These are phyloP conservation scores for Komagataella pastoris DNA, from an alignment of 805 yeast genomes.

Conservation along the genomic window DNA sequence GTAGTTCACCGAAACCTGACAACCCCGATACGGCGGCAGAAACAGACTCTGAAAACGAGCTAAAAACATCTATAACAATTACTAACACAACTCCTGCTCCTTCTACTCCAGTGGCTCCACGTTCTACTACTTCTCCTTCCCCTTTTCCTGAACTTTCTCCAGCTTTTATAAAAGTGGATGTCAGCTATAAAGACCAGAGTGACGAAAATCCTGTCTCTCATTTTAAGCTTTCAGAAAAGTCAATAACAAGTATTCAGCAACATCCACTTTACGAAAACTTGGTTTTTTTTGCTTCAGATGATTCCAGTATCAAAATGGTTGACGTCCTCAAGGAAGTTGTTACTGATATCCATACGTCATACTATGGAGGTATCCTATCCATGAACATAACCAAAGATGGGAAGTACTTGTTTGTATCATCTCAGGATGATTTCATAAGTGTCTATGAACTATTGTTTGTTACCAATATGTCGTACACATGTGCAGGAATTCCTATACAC, in stretches of 20 bases:
- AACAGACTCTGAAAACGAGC: neutral
- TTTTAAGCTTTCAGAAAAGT: constrained; percentile 44
- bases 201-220: constrained; percentile 37
- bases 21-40: neutral
- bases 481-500: constrained; percentile 1
- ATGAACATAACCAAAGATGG: constrained; percentile 34
- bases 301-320: constrained; percentile 48
- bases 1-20: neutral
- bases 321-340: constrained; percentile 30
- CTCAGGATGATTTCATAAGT: constrained; percentile 37
- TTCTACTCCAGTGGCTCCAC: neutral
- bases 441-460: constrained; percentile 22
- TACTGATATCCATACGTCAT: constrained; percentile 45
- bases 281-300: constrained; percentile 44
- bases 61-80: neutral
- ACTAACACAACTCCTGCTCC: neutral
- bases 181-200: neutral
- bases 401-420: constrained; percentile 34
- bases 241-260: constrained; percentile 34
- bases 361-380: constrained; percentile 51
- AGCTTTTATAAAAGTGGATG: neutral
- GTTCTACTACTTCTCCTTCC: neutral
- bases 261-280: constrained; percentile 27
- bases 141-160: neutral
- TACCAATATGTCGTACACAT: neutral